These are phyloP conservation scores for Alternaria sp. DNA, from an alignment of 2,329 filamentous ascomycete genomes.

Conservation along the genomic window DNA sequence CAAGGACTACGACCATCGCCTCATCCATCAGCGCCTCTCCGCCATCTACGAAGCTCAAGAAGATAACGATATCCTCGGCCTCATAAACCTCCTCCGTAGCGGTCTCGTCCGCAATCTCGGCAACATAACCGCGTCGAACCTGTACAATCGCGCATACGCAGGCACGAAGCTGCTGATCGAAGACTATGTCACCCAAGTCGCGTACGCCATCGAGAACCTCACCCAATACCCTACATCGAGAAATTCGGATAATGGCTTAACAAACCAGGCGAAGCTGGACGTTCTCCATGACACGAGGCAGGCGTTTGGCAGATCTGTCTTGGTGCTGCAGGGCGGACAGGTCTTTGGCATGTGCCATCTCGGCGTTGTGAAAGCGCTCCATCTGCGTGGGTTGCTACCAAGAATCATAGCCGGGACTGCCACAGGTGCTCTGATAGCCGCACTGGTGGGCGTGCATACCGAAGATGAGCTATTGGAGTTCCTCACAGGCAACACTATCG, in stretches of 20 bases:
- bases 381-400: constrained; percentile 79
- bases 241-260: constrained; percentile 59
- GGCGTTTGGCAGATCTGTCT: constrained; percentile 83
- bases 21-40: constrained; percentile 79
- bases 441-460: constrained; percentile 84
- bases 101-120: constrained; percentile 83
- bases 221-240: constrained; percentile 66
- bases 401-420: constrained; percentile 91
- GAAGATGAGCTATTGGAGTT: constrained; percentile 82
- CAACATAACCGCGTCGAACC: constrained; percentile 80
- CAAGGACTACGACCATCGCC: constrained; percentile 82
- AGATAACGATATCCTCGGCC: constrained; percentile 72
- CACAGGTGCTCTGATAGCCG: constrained; percentile 87
- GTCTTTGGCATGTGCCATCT: constrained; percentile 92
- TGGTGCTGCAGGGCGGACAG: constrained; percentile 87
- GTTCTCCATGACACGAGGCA: constrained; percentile 86
- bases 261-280: constrained; percentile 81
- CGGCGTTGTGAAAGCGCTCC: constrained; percentile 87
- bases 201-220: constrained; percentile 80
- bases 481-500: constrained; percentile 78
- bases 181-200: constrained; percentile 85
- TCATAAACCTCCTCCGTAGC: constrained; percentile 81
- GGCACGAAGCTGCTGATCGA: constrained; percentile 92
- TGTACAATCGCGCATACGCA: constrained; percentile 85
- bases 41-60: constrained; percentile 73